These are phyloP conservation scores for Hippophae gyantsensis DNA, from an alignment of 306 rosid species.

Conservation along the genomic window DNA sequence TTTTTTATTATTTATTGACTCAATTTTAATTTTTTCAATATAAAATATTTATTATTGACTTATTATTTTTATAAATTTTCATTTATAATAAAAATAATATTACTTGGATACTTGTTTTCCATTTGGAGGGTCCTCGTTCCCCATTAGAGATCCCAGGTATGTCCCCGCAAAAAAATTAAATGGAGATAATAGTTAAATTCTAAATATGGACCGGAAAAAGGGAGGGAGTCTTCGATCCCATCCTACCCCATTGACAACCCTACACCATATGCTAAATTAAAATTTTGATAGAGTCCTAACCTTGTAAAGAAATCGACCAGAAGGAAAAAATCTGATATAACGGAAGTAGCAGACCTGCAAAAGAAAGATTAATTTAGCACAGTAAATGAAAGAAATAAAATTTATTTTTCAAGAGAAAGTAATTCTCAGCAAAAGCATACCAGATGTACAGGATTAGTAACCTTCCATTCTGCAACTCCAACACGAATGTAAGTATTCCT, in stretches of 20 bases:
- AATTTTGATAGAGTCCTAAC: slow-evolving; percentile 26
- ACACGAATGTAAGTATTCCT: slow-evolving; percentile 90
- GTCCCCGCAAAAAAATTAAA: no score
- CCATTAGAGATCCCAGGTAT: no score
- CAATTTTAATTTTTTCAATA: no score
- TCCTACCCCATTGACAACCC: neutral
- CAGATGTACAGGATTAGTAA: slow-evolving; percentile 84
- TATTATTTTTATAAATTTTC: no score
- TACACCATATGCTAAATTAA: slow-evolving; percentile 1
- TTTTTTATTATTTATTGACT: no score
- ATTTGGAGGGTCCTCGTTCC: no score
- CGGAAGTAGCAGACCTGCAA: slow-evolving; percentile 91
- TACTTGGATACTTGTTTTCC: no score
- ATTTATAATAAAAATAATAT: no score
- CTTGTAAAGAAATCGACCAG: slow-evolving; percentile 90
- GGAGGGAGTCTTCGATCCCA: no score
- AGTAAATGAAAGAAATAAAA: neutral
- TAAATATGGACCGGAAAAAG: no score
- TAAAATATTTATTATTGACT: no score
- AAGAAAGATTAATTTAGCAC: slow-evolving; percentile 7
- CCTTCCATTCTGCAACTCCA: slow-evolving; percentile 90
- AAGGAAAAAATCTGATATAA: slow-evolving; percentile 75
- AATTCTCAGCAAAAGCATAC: slow-evolving; percentile 33
- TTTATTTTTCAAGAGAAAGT: neutral
- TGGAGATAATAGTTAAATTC: no score